phyloP scores from a whole-genome alignment of 108 stramenopile species.

The Aurantiochytrium sp. region DNA sequence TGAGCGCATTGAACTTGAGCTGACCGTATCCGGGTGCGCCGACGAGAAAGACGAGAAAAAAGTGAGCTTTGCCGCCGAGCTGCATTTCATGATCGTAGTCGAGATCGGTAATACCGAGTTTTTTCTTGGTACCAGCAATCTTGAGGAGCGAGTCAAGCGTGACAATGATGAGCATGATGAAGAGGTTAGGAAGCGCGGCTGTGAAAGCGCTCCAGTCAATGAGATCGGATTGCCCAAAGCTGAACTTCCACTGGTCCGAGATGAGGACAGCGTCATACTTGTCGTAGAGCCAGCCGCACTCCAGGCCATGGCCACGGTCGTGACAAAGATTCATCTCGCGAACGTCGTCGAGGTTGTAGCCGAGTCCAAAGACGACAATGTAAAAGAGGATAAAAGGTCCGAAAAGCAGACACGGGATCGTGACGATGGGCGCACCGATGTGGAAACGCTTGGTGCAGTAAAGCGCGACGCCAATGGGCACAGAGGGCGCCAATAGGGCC shows the following conservation, averaged over 20 bases:
- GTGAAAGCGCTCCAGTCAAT: constrained; percentile 10
- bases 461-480: not conserved
- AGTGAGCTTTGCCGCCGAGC: not conserved
- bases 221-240: not conserved
- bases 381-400: not conserved
- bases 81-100: constrained; percentile 8
- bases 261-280: not conserved
- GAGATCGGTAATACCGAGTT: not conserved
- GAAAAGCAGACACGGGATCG: not conserved
- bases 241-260: constrained; percentile 12
- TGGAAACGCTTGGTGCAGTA: constrained; percentile 15
- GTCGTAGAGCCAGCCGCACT: constrained; percentile 3
- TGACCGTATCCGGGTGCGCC: not conserved
- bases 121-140: not conserved
- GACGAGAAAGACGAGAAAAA: not conserved
- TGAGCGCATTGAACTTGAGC: constrained; percentile 16
- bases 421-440: not conserved
- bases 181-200: not conserved
- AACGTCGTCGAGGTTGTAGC: not conserved
- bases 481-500: not conserved
- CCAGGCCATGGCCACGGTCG: not conserved
- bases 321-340: not conserved
- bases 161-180: not conserved
- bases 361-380: not conserved
- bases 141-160: constrained; percentile 8